phyloP scores from a whole-genome alignment of 2,329 filamentous ascomycete genomes.

The Diaporthe ampelina region DNA sequence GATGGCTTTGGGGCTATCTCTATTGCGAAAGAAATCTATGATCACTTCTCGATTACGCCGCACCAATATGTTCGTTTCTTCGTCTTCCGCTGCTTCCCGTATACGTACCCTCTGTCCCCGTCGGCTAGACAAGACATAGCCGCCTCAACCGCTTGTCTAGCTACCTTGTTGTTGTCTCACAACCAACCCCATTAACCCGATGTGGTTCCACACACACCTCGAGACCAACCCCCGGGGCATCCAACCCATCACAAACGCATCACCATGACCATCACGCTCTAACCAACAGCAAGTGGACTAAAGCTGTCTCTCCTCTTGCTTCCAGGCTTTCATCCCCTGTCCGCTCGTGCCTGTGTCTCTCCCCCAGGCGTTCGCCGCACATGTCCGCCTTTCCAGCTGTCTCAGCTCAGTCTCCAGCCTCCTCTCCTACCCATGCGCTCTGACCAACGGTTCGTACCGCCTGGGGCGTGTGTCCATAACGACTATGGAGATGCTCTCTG shows the following conservation, averaged over 20 bases:
- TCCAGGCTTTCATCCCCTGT: slow-evolving; percentile 1
- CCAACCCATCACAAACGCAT: slow-evolving; percentile 26
- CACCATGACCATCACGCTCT: background rate
- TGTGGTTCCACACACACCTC: slow-evolving; percentile 26
- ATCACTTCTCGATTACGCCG: slow-evolving; percentile 6
- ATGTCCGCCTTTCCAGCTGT: slow-evolving; percentile 31
- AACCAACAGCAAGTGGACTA: slow-evolving; percentile 13
- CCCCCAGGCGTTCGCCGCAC: slow-evolving; percentile 38
- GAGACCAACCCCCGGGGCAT: background rate
- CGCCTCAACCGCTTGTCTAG: slow-evolving; percentile 7
- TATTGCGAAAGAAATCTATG: slow-evolving; percentile 20
- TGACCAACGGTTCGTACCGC: slow-evolving; percentile 45
- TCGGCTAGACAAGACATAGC: slow-evolving; percentile 24
- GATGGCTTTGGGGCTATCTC: slow-evolving; percentile 19
- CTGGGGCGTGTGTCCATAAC: slow-evolving; percentile 1
- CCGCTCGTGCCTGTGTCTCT: slow-evolving; percentile 33
- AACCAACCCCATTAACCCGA: background rate
- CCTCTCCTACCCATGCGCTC: slow-evolving; percentile 42
- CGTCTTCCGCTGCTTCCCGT: background rate
- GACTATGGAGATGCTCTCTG: slow-evolving; percentile 2
- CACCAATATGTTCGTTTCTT: background rate
- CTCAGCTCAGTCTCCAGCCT: slow-evolving; percentile 39
- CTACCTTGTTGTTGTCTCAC: slow-evolving; percentile 17
- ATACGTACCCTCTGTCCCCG: slow-evolving; percentile 12
- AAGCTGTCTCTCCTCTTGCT: slow-evolving; percentile 5